These are phyloP conservation scores for Termitomyces sp. DNA, from an alignment of 768 basidiomycete genomes.

Conservation along the genomic window DNA sequence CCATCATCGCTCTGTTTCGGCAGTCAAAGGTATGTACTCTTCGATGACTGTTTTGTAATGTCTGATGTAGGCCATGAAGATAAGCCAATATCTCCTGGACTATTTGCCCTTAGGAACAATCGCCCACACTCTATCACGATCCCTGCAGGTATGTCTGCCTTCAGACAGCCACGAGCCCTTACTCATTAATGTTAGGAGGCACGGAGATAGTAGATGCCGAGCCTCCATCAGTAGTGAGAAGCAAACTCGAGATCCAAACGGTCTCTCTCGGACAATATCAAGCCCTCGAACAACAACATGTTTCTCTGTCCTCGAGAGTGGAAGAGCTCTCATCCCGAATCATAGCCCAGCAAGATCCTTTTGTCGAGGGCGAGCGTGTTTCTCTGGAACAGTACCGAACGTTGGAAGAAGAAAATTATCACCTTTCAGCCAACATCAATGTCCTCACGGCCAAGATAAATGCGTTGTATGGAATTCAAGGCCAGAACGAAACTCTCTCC, in stretches of 20 bases:
- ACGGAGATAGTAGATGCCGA: neutral
- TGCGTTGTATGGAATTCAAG: slow-evolving; percentile 16
- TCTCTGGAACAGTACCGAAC: neutral
- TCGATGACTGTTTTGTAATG: neutral
- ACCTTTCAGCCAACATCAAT: slow-evolving; percentile 8
- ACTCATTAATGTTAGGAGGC: neutral
- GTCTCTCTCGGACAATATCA: neutral
- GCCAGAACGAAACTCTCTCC: slow-evolving; percentile 22
- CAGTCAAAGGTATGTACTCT: neutral
- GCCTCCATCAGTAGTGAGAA: neutral
- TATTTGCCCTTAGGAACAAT: neutral
- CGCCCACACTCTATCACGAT: neutral
- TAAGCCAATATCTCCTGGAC: neutral
- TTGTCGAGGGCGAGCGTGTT: slow-evolving; percentile 18
- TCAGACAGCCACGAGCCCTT: neutral
- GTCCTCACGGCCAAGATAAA: slow-evolving; percentile 8
- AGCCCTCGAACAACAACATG: slow-evolving; percentile 5
- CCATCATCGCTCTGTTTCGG: neutral
- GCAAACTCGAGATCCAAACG: neutral
- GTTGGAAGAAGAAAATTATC: slow-evolving; percentile 3
- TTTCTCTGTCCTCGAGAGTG: slow-evolving; percentile 6
- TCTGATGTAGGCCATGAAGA: neutral
- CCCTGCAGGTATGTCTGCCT: neutral
- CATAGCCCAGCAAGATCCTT: slow-evolving; percentile 18
- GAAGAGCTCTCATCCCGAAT: slow-evolving; percentile 13